phyloP scores from a whole-genome alignment of 2,329 filamentous ascomycete genomes.

The Fusarium sp. region DNA sequence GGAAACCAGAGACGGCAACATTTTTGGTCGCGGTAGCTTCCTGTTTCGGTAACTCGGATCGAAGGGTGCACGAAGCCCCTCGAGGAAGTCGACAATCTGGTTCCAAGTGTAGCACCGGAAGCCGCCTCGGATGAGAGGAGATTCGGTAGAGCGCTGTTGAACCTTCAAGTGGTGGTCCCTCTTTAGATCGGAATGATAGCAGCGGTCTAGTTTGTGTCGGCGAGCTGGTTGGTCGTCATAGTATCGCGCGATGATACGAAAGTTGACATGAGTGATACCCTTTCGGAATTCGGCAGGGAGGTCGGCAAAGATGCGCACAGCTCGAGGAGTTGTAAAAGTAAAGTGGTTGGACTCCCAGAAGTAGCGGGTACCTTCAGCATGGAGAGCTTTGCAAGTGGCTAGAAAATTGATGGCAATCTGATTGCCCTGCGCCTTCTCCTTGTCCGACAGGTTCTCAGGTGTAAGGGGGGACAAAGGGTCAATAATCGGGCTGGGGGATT shows the following conservation, averaged over 20 bases:
- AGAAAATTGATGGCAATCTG: slow-evolving; percentile 67
- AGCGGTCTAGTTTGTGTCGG: slow-evolving; percentile 57
- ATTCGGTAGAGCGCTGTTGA: slow-evolving; percentile 58
- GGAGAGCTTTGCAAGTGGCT: slow-evolving; percentile 63
- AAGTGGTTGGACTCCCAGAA: slow-evolving; percentile 67
- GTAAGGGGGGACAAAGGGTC: slow-evolving; percentile 64
- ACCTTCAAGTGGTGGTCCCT: slow-evolving; percentile 58
- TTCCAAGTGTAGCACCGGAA: slow-evolving; percentile 68
- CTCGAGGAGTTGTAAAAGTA: slow-evolving; percentile 65
- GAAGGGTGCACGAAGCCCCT: slow-evolving; percentile 63
- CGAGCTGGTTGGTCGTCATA: slow-evolving; percentile 63
- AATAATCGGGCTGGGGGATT: slow-evolving; percentile 62
- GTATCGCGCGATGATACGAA: slow-evolving; percentile 67
- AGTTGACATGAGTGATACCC: slow-evolving; percentile 59
- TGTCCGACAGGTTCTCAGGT: slow-evolving; percentile 57
- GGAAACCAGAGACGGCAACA: slow-evolving; percentile 61
- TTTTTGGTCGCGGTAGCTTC: slow-evolving; percentile 54
- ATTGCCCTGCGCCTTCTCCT: slow-evolving; percentile 59
- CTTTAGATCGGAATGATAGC: slow-evolving; percentile 59
- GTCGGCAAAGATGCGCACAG: slow-evolving; percentile 63
- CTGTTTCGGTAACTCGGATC: slow-evolving; percentile 56
- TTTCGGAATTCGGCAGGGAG: slow-evolving; percentile 58
- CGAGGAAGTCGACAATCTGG: slow-evolving; percentile 65
- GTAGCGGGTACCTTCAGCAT: slow-evolving; percentile 61
- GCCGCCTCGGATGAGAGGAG: slow-evolving; percentile 61